Evolutionary conservation across 306 rosid species (phyloP).

Genomic region (Malus sieversii): DNA sequence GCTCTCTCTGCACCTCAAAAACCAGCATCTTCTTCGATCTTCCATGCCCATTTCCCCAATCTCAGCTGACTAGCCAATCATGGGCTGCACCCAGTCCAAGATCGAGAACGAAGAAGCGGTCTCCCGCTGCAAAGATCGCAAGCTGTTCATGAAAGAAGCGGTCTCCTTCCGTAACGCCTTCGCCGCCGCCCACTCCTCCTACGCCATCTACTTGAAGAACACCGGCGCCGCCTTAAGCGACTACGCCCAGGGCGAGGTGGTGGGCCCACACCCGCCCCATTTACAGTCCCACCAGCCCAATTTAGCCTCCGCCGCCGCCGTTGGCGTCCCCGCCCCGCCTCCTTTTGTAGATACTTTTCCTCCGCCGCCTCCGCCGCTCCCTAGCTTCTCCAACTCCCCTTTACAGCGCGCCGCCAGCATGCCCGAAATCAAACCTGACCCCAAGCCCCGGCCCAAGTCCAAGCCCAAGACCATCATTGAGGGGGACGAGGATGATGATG

Average conservation of each 20-base stretch:
- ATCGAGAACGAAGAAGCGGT: slow-evolving; percentile 96
- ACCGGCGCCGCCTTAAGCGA: slow-evolving; percentile 84
- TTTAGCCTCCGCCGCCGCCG: neutral
- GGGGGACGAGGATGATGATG: slow-evolving; percentile 52
- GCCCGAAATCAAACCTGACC: slow-evolving; percentile 59
- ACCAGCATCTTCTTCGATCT: neutral
- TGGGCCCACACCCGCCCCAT: slow-evolving; percentile 24
- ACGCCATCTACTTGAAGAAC: slow-evolving; percentile 61
- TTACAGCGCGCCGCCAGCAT: slow-evolving; percentile 60
- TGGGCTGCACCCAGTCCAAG: slow-evolving; percentile 93
- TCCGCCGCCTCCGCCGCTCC: slow-evolving; percentile 55
- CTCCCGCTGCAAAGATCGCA: slow-evolving; percentile 79
- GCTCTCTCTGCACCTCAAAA: slow-evolving; percentile 3
- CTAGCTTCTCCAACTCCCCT: slow-evolving; percentile 7
- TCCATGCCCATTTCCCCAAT: slow-evolving; percentile 3
- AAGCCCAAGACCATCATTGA: slow-evolving; percentile 35
- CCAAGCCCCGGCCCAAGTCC: slow-evolving; percentile 14
- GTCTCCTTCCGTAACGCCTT: slow-evolving; percentile 73
- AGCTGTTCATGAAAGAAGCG: slow-evolving; percentile 59
- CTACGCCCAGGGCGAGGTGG: slow-evolving; percentile 59
- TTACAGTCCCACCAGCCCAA: neutral
- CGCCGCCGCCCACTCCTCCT: slow-evolving; percentile 79
- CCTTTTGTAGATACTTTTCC: slow-evolving; percentile 21
- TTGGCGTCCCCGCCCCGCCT: neutral
- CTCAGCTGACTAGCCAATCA: neutral